Evolutionary conservation across 2,329 filamentous ascomycete species (phyloP), one percentile per base, ranked within the genome.

Genomic region (Fusarium citri): DNA sequence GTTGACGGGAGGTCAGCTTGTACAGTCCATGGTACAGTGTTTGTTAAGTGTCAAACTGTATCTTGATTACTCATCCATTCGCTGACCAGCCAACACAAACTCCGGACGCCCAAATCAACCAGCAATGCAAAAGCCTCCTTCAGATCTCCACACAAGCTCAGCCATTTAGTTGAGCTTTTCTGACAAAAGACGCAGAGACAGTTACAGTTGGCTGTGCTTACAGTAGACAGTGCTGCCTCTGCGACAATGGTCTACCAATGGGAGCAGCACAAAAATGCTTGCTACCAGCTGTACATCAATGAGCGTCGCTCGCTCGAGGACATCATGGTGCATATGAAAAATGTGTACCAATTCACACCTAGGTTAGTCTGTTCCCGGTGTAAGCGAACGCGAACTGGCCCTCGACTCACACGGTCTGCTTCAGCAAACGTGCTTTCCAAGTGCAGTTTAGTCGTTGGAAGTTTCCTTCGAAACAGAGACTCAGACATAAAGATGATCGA

Each of bases 391-490:
- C 14, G 16, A 37, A 37, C 16, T 37, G 34, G 34, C 30, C 14
- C 20, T 65, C 37, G 31, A 59, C 68, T 66, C 53, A 69, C 53
- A 69, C 41, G 25, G 12, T 18, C 22, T 42, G 30, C 49, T 16
- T 20, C 79, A 92, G 92, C 78, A 93, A 93, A 82, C 89, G 92
- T 64, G 90, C 91, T 45, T 93, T 91, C 66, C 92, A 94, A 78
- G 89, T 86, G 6, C 91, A 94, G 72, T 93, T 94, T 80, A 91
- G 89, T 76, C 85, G 88, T 77, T 96, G 93, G 93, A 87, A 88
- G 10, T 95, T 96, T 72, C 92, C 92, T 16, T 88, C 86, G 61
- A 93, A 93, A 77, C 89, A 92, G 72, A 89, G 90, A 64, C 89
- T 89, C 1, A 89, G 90, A 3, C 88, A 94, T 76, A 92, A 91